Conservation (phyloP, 108 stramenopile genomes). For the Skeletonema marinoi region DNA sequence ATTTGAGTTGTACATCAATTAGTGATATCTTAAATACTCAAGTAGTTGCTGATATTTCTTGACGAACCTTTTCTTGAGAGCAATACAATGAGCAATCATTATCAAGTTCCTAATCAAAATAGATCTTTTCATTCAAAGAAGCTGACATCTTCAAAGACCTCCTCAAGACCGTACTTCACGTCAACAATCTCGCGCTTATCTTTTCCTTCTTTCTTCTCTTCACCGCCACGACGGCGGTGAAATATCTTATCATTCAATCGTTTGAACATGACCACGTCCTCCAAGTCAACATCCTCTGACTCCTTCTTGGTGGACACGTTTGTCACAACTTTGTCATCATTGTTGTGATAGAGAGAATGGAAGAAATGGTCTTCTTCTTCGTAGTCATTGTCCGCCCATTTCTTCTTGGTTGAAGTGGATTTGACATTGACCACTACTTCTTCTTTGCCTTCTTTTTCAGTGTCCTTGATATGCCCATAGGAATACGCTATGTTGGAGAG, state of each 20-base stretch:
- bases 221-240: neutral
- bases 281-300: neutral
- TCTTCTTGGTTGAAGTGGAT: neutral
- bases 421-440: neutral
- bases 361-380: neutral
- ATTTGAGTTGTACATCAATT: too few species aligned
- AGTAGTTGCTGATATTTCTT: too few species aligned
- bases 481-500: neutral
- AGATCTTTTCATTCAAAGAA: too few species aligned
- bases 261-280: neutral
- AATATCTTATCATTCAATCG: neutral
- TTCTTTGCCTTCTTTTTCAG: neutral
- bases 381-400: neutral
- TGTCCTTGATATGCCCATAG: neutral
- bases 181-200: too few species aligned
- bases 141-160: too few species aligned
- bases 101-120: too few species aligned
- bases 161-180: too few species aligned
- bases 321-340: neutral
- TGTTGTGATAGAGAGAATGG: neutral
- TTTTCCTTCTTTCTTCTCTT: neutral
- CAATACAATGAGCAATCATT: too few species aligned
- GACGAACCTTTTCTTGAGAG: too few species aligned
- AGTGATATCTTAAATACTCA: too few species aligned
- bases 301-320: neutral